A percentile compares a stretch with the other conserved stretches of the same genome.
phyloP scores from a whole-genome alignment of 2,329 filamentous ascomycete species.

The Sarocladiaceae sp. region DNA sequence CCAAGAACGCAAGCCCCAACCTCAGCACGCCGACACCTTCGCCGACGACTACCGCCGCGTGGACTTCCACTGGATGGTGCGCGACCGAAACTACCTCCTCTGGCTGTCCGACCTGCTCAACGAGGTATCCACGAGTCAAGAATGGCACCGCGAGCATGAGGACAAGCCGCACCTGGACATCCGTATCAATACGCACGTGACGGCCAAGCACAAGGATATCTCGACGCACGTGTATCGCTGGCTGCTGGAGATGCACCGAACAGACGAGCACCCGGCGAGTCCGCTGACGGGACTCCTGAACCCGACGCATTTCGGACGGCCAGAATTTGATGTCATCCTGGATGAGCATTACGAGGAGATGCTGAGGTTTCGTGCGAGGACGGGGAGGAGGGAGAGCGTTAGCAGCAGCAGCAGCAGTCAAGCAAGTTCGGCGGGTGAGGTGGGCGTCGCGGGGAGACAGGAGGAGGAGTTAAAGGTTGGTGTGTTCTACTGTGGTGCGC shows the following conservation, averaged over 20 bases:
- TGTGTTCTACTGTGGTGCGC: constrained; percentile 51
- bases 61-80: constrained; percentile 56
- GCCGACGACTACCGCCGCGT: constrained; percentile 39
- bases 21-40: constrained; percentile 19
- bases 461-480: constrained; percentile 40
- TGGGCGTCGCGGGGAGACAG: constrained; percentile 13
- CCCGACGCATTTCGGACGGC: constrained; percentile 46
- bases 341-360: constrained; percentile 49
- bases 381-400: constrained; percentile 5
- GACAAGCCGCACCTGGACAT: constrained; percentile 39
- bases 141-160: constrained; percentile 30
- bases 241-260: constrained; percentile 50
- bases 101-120: constrained; percentile 55
- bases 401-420: not conserved
- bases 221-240: constrained; percentile 49
- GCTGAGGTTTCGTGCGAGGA: constrained; percentile 22
- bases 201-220: constrained; percentile 46
- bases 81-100: constrained; percentile 47
- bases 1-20: constrained; percentile 14
- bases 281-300: constrained; percentile 48
- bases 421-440: constrained; percentile 10
- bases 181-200: constrained; percentile 50
- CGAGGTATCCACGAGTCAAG: constrained; percentile 32
- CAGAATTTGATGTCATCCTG: constrained; percentile 46
- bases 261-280: constrained; percentile 41